Evolutionary conservation across 345 rosid species (phyloP), one percentile per base, ranked within the genome.

Genomic region (Ceriops zippeliana): DNA sequence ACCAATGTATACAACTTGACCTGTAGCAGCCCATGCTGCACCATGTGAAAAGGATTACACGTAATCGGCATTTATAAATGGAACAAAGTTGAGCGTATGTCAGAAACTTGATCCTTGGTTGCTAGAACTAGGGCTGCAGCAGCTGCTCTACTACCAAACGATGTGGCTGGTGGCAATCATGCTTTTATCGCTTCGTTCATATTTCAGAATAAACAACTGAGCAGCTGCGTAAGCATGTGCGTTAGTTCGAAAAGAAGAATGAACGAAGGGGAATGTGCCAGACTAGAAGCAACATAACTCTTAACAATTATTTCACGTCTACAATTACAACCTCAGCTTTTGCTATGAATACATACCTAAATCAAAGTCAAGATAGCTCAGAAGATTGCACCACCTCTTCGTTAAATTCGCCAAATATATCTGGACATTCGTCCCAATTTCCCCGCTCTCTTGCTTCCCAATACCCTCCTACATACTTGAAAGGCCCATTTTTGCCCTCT

Each of bases 381-480:
- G 81, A 62, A 70, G 75, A 68, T 58, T 79, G 83, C 53, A 76
- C 70, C 24, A 64, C 30, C 19, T 85, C 87, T 67, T 82, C 89
- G 6, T 70, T 72, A 75, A 90, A 80, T 70, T 90, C 96, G 19
- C 98, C 93, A 58, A 86, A 95, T 69, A 95, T 92, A 81, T 86
- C 73, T 17, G 88, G 90, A 58, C 98, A 95, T 74, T 76, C 84
- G 66, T 84, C 84, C 99, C 99, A 95, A 63, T 80, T 85, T 59
- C 69, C 57, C 52, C 22, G 76, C 30, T 83, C 86, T 17, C 97
- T 77, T 54, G 99, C 89, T 82, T 91, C 92, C 98, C 99, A 95
- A 58, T 91, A 95, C 20, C 96, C 98, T 1, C 97, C 97, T n/a
- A 53, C 35, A 21, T 83, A 95, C 69, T 66, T 70, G 81, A 79